Evolutionary conservation across 306 rosid genomes (phyloP).

Genomic region (Sphenostylis stenocarpa): DNA sequence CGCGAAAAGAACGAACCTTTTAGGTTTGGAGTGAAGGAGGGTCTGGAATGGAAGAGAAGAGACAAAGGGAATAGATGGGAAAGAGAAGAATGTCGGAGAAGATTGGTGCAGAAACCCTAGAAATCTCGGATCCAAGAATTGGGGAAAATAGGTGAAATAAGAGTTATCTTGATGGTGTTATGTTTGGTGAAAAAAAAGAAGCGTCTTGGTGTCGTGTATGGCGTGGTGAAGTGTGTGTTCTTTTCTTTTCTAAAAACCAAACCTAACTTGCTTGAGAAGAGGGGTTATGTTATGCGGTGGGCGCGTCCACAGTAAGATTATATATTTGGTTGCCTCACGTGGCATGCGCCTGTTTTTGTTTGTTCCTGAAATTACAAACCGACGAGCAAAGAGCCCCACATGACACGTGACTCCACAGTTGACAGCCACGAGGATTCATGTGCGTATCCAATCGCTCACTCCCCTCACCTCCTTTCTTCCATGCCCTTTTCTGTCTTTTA

Average conservation of each 20-base stretch:
- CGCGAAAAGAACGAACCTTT: conserved; percentile 40
- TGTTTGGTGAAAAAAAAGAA: conserved; percentile 17
- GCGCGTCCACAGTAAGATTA: background rate
- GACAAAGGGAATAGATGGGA: background rate
- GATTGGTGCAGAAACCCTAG: conserved; percentile 59
- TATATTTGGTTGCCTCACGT: background rate
- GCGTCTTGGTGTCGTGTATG: background rate
- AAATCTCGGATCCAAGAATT: conserved; percentile 41
- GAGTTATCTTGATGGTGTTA: conserved; percentile 4
- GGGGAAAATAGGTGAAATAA: conserved; percentile 36
- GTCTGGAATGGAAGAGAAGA: background rate
- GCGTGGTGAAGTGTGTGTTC: too few species aligned
- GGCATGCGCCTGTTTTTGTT: background rate
- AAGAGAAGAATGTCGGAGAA: conserved; percentile 8
- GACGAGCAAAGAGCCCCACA: background rate
- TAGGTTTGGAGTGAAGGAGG: conserved; percentile 25
- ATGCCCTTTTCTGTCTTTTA: too few species aligned
- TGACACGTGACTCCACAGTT: conserved; percentile 3
- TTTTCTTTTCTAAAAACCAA: background rate
- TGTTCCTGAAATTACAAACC: background rate
- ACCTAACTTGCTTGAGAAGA: background rate
- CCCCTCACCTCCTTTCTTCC: too few species aligned
- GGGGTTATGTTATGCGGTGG: background rate
- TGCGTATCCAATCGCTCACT: too few species aligned
- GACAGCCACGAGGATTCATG: background rate